These are phyloP conservation scores for Colletotrichum tofieldiae DNA, from an alignment of 2,329 filamentous ascomycete species.

Conservation along the genomic window DNA sequence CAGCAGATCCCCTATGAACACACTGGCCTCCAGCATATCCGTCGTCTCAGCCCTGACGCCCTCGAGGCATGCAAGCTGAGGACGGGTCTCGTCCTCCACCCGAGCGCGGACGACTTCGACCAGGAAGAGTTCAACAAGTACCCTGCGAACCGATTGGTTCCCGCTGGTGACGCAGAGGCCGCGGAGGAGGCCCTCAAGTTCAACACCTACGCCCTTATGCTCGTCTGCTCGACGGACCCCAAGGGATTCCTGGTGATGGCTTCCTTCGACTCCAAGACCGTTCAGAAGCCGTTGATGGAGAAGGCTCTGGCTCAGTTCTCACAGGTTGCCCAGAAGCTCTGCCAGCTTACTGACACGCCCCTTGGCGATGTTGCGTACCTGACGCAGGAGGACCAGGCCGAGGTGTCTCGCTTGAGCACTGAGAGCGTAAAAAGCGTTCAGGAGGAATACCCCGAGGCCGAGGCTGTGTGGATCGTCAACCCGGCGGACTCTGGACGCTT, in stretches of 20 bases:
- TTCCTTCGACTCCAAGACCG: slow-evolving; percentile 75
- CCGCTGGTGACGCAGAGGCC: slow-evolving; percentile 69
- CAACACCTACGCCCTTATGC: slow-evolving; percentile 74
- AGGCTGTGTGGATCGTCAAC: slow-evolving; percentile 59
- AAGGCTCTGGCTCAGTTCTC: slow-evolving; percentile 68
- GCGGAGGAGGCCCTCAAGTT: slow-evolving; percentile 73
- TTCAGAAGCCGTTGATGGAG: slow-evolving; percentile 67
- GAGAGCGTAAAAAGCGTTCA: slow-evolving; percentile 45
- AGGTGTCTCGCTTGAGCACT: slow-evolving; percentile 51
- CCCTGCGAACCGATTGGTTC: slow-evolving; percentile 68
- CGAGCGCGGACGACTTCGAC: slow-evolving; percentile 53
- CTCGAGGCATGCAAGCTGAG: slow-evolving; percentile 70
- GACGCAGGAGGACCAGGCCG: slow-evolving; percentile 52
- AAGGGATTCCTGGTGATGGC: slow-evolving; percentile 73
- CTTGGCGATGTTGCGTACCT: slow-evolving; percentile 55
- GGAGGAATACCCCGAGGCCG: slow-evolving; percentile 46
- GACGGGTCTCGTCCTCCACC: slow-evolving; percentile 70
- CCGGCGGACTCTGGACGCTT: slow-evolving; percentile 53
- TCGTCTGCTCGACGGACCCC: slow-evolving; percentile 74
- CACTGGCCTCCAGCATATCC: slow-evolving; percentile 73
- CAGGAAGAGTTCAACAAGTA: slow-evolving; percentile 50
- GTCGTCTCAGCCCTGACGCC: slow-evolving; percentile 68
- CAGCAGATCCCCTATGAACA: slow-evolving; percentile 77
- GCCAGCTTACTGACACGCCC: slow-evolving; percentile 52
- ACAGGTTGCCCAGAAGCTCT: slow-evolving; percentile 65